These are phyloP conservation scores for Colletotrichum lentis DNA, from an alignment of 2,329 filamentous ascomycete species.

Conservation along the genomic window DNA sequence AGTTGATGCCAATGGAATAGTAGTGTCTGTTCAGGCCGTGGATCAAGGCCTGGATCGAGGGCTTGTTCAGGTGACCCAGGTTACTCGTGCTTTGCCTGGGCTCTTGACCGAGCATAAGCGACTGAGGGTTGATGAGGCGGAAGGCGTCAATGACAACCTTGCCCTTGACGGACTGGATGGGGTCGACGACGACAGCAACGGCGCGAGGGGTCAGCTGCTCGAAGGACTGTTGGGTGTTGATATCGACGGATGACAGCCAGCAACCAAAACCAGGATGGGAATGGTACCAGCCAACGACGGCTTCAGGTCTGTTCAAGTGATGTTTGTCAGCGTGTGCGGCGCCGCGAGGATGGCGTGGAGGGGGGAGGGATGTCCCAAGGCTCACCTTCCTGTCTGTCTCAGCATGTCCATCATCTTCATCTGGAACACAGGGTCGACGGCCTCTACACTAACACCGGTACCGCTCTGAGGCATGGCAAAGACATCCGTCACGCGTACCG, in stretches of 20 bases:
- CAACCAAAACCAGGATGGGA: conserved; percentile 99
- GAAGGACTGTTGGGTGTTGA: conserved; percentile 99
- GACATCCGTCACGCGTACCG: conserved; percentile 96
- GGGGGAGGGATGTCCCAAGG: conserved; percentile 2
- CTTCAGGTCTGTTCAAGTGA: conserved; percentile 75
- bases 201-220: conserved; percentile 97
- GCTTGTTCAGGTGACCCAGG: conserved; percentile 97
- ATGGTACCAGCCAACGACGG: conserved; percentile 99
- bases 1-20: conserved; percentile 98
- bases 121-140: conserved; percentile 97
- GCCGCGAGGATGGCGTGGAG: conserved; percentile 13
- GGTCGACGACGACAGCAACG: conserved; percentile 96
- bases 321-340: conserved; percentile 23
- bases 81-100: conserved; percentile 98
- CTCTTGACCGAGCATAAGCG: conserved; percentile 96
- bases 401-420: conserved; percentile 99
- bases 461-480: conserved; percentile 99
- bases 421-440: conserved; percentile 97
- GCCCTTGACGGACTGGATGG: conserved; percentile 98
- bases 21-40: conserved; percentile 98
- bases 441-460: conserved; percentile 97
- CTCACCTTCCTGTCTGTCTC: conserved; percentile 91
- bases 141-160: conserved; percentile 99
- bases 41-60: conserved; percentile 98
- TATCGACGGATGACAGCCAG: conserved; percentile 98